These are phyloP conservation scores for Eucalyptus shirleyi DNA, from an alignment of 345 rosid species.

Conservation along the genomic window DNA sequence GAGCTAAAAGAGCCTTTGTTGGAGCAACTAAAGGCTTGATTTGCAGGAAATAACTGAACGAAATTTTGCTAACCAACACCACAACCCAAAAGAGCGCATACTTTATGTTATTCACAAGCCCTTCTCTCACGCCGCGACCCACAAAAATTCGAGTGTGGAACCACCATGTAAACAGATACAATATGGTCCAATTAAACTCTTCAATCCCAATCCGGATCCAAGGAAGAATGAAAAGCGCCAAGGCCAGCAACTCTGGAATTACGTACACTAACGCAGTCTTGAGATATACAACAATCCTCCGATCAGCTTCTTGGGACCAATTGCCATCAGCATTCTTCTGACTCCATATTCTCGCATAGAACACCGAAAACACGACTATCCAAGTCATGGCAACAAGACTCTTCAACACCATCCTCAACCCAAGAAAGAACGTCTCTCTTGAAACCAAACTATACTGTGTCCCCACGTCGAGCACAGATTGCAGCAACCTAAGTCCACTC, in stretches of 20 bases:
- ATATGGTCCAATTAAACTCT: constrained; percentile 46
- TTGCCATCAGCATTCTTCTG: constrained; percentile 41
- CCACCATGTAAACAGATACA: constrained; percentile 82
- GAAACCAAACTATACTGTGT: constrained; percentile 83
- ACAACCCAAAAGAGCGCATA: constrained; percentile 69
- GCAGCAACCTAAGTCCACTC: constrained; percentile 59
- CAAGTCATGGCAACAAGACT: constrained; percentile 51
- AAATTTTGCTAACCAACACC: constrained; percentile 48
- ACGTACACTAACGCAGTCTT: constrained; percentile 51
- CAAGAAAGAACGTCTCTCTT: constrained; percentile 44
- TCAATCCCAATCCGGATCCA: constrained; percentile 76
- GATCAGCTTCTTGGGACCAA: constrained; percentile 58
- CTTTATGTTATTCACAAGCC: constrained; percentile 57
- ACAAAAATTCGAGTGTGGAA: constrained; percentile 68
- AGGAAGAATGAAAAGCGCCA: constrained; percentile 59
- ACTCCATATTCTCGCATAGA: constrained; percentile 77
- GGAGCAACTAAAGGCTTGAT: constrained; percentile 70
- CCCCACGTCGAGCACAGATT: constrained; percentile 73
- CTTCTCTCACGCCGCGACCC: constrained; percentile 91
- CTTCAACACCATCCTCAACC: constrained; percentile 73
- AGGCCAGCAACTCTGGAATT: constrained; percentile 69
- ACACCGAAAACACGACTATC: constrained; percentile 62
- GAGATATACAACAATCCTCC: constrained; percentile 45
- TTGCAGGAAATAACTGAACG: constrained; percentile 76
- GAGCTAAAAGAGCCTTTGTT: constrained; percentile 40